Evolutionary conservation across 1,284 basidiomycete genomes (phyloP).

Genomic region (Trametes pubescens): DNA sequence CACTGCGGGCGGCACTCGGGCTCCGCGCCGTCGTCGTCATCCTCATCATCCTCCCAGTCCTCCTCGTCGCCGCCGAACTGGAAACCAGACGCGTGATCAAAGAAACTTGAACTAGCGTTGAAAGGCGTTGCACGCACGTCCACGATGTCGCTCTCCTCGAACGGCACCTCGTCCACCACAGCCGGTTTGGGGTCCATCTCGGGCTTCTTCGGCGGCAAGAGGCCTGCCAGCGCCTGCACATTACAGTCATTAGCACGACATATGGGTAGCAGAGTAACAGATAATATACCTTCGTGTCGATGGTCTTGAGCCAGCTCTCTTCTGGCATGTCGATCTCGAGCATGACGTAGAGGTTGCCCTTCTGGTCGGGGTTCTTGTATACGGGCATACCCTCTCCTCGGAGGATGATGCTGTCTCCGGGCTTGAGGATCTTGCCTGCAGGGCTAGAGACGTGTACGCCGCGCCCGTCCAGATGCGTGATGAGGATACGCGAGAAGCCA

Average conservation of each 20-base stretch:
- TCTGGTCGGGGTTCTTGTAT: conserved; percentile 68
- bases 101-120: conserved; percentile 69
- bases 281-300: conserved; percentile 62
- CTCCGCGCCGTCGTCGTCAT: conserved; percentile 63
- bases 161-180: conserved; percentile 74
- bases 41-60: conserved; percentile 59
- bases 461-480: conserved; percentile 91
- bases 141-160: conserved; percentile 78
- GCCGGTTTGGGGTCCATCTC: conserved; percentile 76
- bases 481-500: conserved; percentile 86
- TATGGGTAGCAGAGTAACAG: not conserved
- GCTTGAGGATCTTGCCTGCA: conserved; percentile 78
- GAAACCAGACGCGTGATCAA: conserved; percentile 72
- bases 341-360: conserved; percentile 85
- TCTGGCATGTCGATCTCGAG: conserved; percentile 89
- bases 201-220: conserved; percentile 80
- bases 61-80: conserved; percentile 73
- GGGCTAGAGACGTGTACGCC: conserved; percentile 81
- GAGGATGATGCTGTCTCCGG: conserved; percentile 77
- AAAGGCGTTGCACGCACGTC: conserved; percentile 83
- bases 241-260: not conserved
- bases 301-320: conserved; percentile 68
- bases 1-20: conserved; percentile 75
- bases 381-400: conserved; percentile 89
- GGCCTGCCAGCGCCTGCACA: conserved; percentile 61